A percentile compares a stretch with the other conserved stretches of the same genome.
phyloP scores from a whole-genome alignment of 2,329 filamentous ascomycete species.

The Lasiodiplodia theobromae region DNA sequence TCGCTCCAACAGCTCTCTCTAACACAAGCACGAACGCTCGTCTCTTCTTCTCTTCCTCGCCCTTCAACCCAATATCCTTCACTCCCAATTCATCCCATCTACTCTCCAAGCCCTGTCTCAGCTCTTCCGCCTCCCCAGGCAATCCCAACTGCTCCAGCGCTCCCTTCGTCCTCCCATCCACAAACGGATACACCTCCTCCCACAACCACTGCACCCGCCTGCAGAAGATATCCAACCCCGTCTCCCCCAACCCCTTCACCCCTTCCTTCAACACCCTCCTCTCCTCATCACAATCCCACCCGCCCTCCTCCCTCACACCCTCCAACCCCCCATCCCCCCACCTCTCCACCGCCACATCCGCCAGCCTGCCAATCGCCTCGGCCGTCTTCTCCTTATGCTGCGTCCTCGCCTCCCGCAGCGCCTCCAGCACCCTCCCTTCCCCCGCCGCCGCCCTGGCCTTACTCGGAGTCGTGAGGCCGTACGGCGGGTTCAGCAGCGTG shows the following conservation, averaged over 20 bases:
- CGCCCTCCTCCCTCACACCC: conserved; percentile 43
- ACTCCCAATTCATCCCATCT: conserved; percentile 46
- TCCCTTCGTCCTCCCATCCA: conserved; percentile 46
- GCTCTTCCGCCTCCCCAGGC: conserved; percentile 43
- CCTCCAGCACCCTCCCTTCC: conserved; percentile 46
- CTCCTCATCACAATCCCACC: conserved; percentile 39
- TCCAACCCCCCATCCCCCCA: conserved; percentile 39
- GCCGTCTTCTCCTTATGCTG: conserved; percentile 58
- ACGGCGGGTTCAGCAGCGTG: conserved; percentile 54
- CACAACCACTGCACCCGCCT: conserved; percentile 52
- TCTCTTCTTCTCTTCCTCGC: conserved; percentile 45
- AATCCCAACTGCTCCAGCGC: conserved; percentile 47
- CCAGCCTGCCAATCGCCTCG: conserved; percentile 46
- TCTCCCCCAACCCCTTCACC: conserved; percentile 52
- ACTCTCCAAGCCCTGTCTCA: conserved; percentile 45
- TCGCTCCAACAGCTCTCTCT: conserved; percentile 47
- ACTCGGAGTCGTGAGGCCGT: conserved; percentile 45
- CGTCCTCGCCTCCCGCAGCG: conserved; percentile 51
- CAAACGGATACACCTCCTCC: conserved; percentile 48
- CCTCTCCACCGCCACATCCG: conserved; percentile 38
- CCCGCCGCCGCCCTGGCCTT: conserved; percentile 46
- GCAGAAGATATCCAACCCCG: conserved; percentile 53
- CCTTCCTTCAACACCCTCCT: conserved; percentile 42
- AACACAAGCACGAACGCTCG: conserved; percentile 50
- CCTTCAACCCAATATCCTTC: conserved; percentile 38